phyloP scores from a whole-genome alignment of 2,329 filamentous ascomycete species.

The Stagonosporopsis chrysanthemi region DNA sequence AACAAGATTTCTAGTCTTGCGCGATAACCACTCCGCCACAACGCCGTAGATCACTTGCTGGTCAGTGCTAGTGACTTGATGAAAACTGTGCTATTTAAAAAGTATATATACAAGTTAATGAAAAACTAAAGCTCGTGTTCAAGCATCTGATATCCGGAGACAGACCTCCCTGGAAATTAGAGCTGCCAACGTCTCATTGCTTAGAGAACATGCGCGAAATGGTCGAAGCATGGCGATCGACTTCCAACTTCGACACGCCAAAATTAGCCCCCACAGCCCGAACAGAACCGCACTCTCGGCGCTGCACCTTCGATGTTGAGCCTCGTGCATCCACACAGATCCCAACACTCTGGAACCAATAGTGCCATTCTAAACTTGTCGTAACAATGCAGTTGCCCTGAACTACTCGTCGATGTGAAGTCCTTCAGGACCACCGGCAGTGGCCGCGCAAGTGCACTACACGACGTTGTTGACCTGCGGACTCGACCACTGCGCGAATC shows the following conservation, averaged over 20 bases:
- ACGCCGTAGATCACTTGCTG: slow-evolving; percentile 25
- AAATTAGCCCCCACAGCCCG: slow-evolving; percentile 19
- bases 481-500: slow-evolving; percentile 9
- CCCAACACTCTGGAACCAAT: slow-evolving; percentile 12
- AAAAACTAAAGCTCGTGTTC: no score
- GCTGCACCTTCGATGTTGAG: slow-evolving; percentile 1
- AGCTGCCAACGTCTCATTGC: no score
- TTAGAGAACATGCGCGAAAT: no score
- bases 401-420: background rate
- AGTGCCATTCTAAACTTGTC: slow-evolving; percentile 19
- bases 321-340: slow-evolving; percentile 13
- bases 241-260: slow-evolving; percentile 1
- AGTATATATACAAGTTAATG: background rate
- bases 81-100: background rate
- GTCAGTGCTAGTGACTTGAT: slow-evolving; percentile 14
- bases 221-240: no score
- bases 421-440: background rate
- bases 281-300: slow-evolving; percentile 9
- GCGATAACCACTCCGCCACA: no score
- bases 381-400: background rate
- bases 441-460: background rate
- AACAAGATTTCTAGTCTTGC: slow-evolving; percentile 54
- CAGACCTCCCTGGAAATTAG: no score
- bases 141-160: no score
- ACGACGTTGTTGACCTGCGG: slow-evolving; percentile 3